Evolutionary conservation across 441 rosid species (phyloP).

Genomic region (Gossypium aridum): DNA sequence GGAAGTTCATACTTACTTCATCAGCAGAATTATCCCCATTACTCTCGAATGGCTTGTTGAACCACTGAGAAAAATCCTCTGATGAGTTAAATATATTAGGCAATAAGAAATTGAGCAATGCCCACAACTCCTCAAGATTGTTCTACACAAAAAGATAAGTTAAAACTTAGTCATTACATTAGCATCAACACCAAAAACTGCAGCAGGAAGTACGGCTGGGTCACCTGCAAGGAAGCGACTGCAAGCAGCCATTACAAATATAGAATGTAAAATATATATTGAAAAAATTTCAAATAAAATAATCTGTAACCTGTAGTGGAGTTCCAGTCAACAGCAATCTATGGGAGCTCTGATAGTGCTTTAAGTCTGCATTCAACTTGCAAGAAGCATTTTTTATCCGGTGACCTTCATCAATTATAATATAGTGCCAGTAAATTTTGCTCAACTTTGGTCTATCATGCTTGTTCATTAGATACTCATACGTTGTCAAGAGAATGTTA

Average conservation of each 20-base stretch:
- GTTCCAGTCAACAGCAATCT: conserved; percentile 91
- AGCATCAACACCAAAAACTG: conserved; percentile 7
- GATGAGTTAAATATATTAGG: conserved; percentile 94
- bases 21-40: conserved; percentile 90
- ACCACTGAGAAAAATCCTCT: conserved; percentile 98
- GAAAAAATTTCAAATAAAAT: neutral
- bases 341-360: conserved; percentile 83
- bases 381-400: conserved; percentile 98
- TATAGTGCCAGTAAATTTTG: conserved; percentile 87
- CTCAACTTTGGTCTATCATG: conserved; percentile 92
- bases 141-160: conserved; percentile 42
- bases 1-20: conserved; percentile 46
- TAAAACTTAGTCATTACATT: conserved; percentile 15
- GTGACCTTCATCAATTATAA: conserved; percentile 96
- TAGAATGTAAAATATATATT: neutral
- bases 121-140: conserved; percentile 97
- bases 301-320: conserved; percentile 62
- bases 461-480: conserved; percentile 96
- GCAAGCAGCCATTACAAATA: neutral
- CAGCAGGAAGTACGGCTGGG: neutral
- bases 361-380: conserved; percentile 91
- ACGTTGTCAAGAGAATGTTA: conserved; percentile 87
- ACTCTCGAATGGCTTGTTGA: conserved; percentile 91
- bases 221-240: neutral
- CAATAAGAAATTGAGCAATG: conserved; percentile 82